Base-by-base conservation (phyloP, 208 protist species). In the Crithidia sp. region DNA sequence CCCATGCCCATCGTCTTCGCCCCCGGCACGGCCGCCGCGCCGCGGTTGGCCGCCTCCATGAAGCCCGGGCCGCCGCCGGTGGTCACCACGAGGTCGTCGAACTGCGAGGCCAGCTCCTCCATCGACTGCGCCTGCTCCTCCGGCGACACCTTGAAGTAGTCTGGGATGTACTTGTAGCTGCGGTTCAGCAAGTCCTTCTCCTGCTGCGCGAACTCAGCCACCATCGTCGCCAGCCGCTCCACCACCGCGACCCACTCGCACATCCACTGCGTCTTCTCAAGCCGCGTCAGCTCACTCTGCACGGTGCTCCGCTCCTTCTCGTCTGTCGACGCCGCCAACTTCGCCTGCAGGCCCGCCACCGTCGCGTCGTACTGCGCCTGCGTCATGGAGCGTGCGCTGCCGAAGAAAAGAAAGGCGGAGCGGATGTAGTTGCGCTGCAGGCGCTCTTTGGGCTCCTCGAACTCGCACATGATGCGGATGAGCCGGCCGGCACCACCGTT, bases 31-130 rank as follows among this genome's bases (percentile, higher is more conserved):
- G 81, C 77, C 2, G 84, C 81, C 0, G 95, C 95, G 41, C 95
- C 95, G 37, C 82, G 78, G 82, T 98, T 98, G 10, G 95, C 95
- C 13, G 95, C 95, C 85, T 98, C 93, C 95, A 98, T 98, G 57
- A 98, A 95, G 14, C 95, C 95, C 0, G 95, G 95, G 52, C 95
- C 95, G 14, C 95, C 95, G 19, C 95, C 95, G 4, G 95, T 97
- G 19, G 90, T 93, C 41, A 98, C 84, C 67, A 95, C 84, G n/a
- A 98, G 64, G 58, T 92, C 90, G 37, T 86, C 70, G 62, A 83
- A 85, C 7, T 65, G 53, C 56, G 62, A 47, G n/a, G 69, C 64
- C 14, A 79, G 19, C 39, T 75, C 69, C 6, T 74, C 40, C 37
- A 81, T 37, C 37, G 67, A 71, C 53, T 61, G 50, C 44, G 64